Evolutionary conservation across 805 yeast genomes (phyloP).

Genomic region (Blastobotrys chiropterorum): DNA sequence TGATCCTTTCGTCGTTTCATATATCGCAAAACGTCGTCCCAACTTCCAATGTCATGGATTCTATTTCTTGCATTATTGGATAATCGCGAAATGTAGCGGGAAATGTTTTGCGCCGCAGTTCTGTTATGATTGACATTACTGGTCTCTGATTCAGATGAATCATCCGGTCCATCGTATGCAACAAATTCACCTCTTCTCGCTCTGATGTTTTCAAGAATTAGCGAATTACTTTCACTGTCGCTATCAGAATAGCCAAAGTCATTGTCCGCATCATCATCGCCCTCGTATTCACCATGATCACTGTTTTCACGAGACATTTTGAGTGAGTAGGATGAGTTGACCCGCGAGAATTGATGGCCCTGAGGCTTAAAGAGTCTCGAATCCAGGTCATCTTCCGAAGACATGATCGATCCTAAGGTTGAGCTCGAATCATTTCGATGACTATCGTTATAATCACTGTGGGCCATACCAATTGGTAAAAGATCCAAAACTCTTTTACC

Average conservation of each 20-base stretch:
- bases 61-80: conserved; percentile 16
- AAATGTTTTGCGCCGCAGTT: conserved; percentile 16
- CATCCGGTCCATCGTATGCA: conserved; percentile 18
- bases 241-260: neutral
- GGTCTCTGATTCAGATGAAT: conserved; percentile 27
- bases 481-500: conserved; percentile 14
- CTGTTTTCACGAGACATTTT: conserved; percentile 15
- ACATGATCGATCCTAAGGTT: conserved; percentile 27
- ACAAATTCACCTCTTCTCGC: neutral
- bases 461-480: conserved; percentile 24
- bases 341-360: neutral
- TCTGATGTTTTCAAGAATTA: neutral
- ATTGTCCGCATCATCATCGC: conserved; percentile 24
- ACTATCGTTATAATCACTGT: conserved; percentile 11
- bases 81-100: conserved; percentile 13
- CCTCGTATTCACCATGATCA: conserved; percentile 18
- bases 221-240: neutral
- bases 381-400: conserved; percentile 28
- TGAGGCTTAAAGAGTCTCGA: neutral
- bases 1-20: conserved; percentile 7
- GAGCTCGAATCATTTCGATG: conserved; percentile 11
- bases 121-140: conserved; percentile 12
- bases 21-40: conserved; percentile 19
- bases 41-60: conserved; percentile 16
- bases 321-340: neutral